Base-by-base conservation (phyloP, 1,284 basidiomycete genomes). In the Malassezia dermatis region DNA sequence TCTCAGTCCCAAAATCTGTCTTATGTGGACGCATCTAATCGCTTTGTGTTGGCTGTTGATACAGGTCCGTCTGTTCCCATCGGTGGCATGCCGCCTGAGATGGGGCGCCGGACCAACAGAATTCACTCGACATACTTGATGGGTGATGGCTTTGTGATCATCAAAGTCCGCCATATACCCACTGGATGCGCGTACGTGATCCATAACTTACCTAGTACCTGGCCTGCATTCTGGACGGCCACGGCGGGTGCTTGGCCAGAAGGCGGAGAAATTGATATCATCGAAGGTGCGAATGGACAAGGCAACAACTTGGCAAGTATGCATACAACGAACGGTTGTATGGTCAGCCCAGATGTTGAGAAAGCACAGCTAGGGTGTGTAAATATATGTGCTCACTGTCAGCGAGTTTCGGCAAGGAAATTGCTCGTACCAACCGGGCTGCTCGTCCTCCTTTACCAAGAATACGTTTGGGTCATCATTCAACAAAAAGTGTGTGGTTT, bases 141-240 rank as follows among this genome's bases (percentile, higher is more conserved):
- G 56, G 63, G 59, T 24, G 66, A 63, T 13, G 63, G 63, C 11
- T 55, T 69, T 11, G 60, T 65, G 26, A 60, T 67, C 2, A 54
- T 56, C 26, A 64, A 64, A 32, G 58, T 60, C 31, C 41, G 31
- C 44, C 62, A 19, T 58, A 65, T 65, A 57, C 65, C 65, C 0
- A 58, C 59, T 0, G 67, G 67, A 0, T 69, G 67, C 40, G 64
- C 60, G 53, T 45, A 49, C 6, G 52, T 48, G 8, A 1, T n/a
- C 23, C 1, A n/a, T 39, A 23, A 43, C 46, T 17, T 11, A 21
- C 47, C 12, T 27, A 49, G 51, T 7, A 63, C 63, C 1, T 73
- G 71, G 71, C 71, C 71, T 11, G 69, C 71, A 4, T 65, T 70
- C 46, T 73, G 71, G 71, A 64, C 66, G 13, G 55, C 62, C 47